Conservation (phyloP, 2,329 filamentous ascomycete genomes). For the Exophiala dermatitidis region DNA sequence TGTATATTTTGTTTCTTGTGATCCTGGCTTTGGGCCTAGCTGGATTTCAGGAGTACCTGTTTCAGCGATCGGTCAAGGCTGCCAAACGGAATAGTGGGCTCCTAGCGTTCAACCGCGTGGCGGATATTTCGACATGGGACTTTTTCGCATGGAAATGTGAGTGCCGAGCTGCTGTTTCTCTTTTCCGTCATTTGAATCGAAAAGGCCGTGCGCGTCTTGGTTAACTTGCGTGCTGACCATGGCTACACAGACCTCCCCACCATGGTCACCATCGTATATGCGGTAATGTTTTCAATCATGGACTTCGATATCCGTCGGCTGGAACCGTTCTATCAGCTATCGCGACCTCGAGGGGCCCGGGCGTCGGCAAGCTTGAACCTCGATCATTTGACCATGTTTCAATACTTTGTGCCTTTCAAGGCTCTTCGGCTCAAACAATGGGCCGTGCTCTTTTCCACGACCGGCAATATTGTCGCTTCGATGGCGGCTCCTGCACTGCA, state of each 20-base stretch:
- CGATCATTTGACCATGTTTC: conserved; percentile 44
- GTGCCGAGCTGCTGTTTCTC: neutral
- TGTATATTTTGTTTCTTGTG: conserved; percentile 31
- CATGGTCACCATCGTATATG: conserved; percentile 43
- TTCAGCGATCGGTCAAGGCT: conserved; percentile 31
- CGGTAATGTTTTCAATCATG: conserved; percentile 45
- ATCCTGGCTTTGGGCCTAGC: conserved; percentile 30
- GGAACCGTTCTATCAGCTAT: conserved; percentile 43
- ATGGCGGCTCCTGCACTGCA: conserved; percentile 42
- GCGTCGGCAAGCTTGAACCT: conserved; percentile 40
- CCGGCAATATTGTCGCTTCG: conserved; percentile 41
- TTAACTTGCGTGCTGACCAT: too few relatives aligned
- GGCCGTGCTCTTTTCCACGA: conserved; percentile 42
- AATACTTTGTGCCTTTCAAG: conserved; percentile 42
- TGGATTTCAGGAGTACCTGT: conserved; percentile 33
- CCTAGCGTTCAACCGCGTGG: conserved; percentile 29
- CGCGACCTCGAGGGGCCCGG: conserved; percentile 30
- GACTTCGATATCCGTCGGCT: conserved; percentile 47
- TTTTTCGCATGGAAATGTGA: conserved; percentile 35
- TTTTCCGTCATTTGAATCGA: neutral
- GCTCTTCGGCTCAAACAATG: conserved; percentile 42
- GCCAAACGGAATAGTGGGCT: conserved; percentile 33
- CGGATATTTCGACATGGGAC: conserved; percentile 27
- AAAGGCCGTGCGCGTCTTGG: too few relatives aligned
- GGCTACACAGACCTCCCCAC: conserved; percentile 34